Percentiles rank a stretch among this genome's conserved stretches.
These are phyloP conservation scores for Calendula officinalis DNA, from an alignment of 129 eudicot genomes.

Conservation along the genomic window DNA sequence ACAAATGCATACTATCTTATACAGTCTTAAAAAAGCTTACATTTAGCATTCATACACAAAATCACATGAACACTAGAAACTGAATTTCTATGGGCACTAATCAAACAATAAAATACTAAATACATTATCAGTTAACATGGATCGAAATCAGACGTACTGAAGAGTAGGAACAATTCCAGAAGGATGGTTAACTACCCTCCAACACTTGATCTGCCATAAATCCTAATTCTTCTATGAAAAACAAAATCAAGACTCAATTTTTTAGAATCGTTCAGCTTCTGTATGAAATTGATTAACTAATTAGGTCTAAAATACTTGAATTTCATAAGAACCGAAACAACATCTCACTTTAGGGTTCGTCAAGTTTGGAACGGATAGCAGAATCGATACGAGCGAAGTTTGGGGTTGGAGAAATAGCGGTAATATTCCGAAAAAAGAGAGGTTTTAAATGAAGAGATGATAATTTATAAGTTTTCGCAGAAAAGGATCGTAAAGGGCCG, in stretches of 20 bases:
- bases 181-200: conserved; percentile 76
- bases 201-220: conserved; percentile 63
- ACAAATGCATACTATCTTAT: not conserved
- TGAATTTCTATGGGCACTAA: not conserved
- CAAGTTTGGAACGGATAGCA: conserved; percentile 6
- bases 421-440: conserved; percentile 2
- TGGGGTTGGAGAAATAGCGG: conserved; percentile 14
- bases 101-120: not conserved
- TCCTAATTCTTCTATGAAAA: not conserved
- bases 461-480: conserved; percentile 26
- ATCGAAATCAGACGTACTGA: conserved; percentile 41
- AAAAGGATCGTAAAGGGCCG: conserved; percentile 3
- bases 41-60: not conserved
- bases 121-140: not conserved
- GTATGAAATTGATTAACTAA: not conserved
- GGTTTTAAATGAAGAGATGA: conserved; percentile 24
- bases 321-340: not conserved
- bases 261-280: too few species aligned
- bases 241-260: not conserved
- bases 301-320: not conserved
- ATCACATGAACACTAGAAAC: not conserved
- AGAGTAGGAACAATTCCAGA: conserved; percentile 81
- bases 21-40: not conserved
- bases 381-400: conserved; percentile 2
- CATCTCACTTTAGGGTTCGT: conserved; percentile 18